Evolutionary conservation across 2,329 filamentous ascomycete species (phyloP).

Genomic region (Aspergillus ochraceoroseus): DNA sequence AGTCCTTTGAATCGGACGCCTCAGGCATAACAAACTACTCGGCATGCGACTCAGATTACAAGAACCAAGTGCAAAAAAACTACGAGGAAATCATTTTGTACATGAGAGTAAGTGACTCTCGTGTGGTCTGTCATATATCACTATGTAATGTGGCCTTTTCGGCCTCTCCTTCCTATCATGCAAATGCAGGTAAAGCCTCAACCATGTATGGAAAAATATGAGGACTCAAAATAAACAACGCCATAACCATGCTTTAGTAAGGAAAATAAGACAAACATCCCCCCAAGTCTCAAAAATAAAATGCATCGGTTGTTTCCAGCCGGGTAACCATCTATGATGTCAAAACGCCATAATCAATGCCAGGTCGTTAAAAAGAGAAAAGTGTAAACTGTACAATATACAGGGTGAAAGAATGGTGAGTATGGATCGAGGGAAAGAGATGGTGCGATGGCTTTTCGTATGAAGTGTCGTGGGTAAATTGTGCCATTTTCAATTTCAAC

Average conservation of each 20-base stretch:
- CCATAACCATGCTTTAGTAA: slow-evolving; percentile 15
- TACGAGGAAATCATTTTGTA: too few species aligned
- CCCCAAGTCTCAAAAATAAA: slow-evolving; percentile 12
- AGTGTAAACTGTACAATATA: slow-evolving; percentile 19
- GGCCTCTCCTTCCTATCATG: slow-evolving; percentile 20
- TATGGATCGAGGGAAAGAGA: slow-evolving; percentile 11
- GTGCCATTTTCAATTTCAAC: slow-evolving; percentile 15
- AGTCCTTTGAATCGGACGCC: too few species aligned
- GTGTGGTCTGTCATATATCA: not conserved
- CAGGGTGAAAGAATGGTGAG: slow-evolving; percentile 6
- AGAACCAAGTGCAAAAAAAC: too few species aligned
- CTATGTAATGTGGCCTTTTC: not conserved
- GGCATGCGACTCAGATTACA: not conserved
- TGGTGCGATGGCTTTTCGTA: slow-evolving; percentile 25
- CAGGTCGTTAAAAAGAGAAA: slow-evolving; percentile 16
- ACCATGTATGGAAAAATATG: slow-evolving; percentile 2
- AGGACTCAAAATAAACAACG: slow-evolving; percentile 13
- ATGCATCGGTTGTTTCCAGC: slow-evolving; percentile 8
- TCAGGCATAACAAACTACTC: too few species aligned
- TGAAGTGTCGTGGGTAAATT: slow-evolving; percentile 22
- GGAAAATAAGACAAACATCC: slow-evolving; percentile 9
- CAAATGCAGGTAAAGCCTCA: slow-evolving; percentile 22
- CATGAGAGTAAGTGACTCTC: too few species aligned
- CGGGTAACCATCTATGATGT: slow-evolving; percentile 14
- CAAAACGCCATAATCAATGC: slow-evolving; percentile 24